Evolutionary conservation across 495 filamentous ascomycete species (phyloP).

Genomic region (Tuber indicum): DNA sequence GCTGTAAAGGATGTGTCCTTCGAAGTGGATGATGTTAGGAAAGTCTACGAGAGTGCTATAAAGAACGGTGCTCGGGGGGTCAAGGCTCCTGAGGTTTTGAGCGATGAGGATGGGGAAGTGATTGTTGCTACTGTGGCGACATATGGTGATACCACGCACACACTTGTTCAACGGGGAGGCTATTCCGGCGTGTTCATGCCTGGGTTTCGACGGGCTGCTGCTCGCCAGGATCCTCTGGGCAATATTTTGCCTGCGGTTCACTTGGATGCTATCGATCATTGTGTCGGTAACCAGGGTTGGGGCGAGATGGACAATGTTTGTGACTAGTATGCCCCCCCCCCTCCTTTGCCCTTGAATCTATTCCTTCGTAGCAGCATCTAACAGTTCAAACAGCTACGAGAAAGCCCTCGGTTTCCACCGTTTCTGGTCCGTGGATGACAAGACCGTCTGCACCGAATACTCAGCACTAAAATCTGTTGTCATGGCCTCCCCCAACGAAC

Average conservation of each 20-base stretch:
- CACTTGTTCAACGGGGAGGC: conserved; percentile 59
- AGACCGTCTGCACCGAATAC: conserved; percentile 79
- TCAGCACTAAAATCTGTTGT: conserved; percentile 77
- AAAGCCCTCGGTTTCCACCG: conserved; percentile 82
- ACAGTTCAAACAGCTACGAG: conserved; percentile 58
- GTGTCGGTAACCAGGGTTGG: conserved; percentile 92
- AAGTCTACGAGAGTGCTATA: conserved; percentile 64
- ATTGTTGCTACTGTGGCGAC: conserved; percentile 69
- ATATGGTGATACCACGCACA: conserved; percentile 89
- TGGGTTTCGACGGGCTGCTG: conserved; percentile 55
- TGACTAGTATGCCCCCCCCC: conserved; percentile 53
- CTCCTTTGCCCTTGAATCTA: conserved; percentile 12
- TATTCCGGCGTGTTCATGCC: conserved; percentile 75
- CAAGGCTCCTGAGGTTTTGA: conserved; percentile 49
- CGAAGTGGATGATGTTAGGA: conserved; percentile 75
- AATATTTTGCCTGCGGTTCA: conserved; percentile 57
- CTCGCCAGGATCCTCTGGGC: conserved; percentile 43
- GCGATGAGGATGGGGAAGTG: conserved; percentile 53
- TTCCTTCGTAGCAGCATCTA: not conserved
- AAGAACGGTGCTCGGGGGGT: conserved; percentile 61
- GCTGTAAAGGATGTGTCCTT: conserved; percentile 89
- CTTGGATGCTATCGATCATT: conserved; percentile 76
- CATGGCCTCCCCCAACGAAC: conserved; percentile 73
- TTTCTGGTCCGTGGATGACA: conserved; percentile 91
- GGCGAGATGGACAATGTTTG: conserved; percentile 76